These are phyloP conservation scores for Boletus rex-veris DNA, from an alignment of 768 basidiomycete species.

Conservation along the genomic window DNA sequence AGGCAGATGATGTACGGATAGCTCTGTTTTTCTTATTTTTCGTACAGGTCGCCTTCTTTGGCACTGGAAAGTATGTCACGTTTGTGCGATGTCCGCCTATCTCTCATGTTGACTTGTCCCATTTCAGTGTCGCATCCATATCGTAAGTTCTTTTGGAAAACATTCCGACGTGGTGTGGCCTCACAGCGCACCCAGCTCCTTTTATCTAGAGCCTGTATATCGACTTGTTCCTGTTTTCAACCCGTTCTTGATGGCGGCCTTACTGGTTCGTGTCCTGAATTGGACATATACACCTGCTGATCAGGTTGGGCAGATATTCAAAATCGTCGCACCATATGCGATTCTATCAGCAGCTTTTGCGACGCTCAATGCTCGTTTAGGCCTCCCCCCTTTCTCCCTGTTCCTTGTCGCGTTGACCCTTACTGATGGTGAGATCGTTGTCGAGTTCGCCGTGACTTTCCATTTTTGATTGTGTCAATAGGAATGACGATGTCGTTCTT, in stretches of 20 bases:
- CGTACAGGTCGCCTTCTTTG: constrained; percentile 84
- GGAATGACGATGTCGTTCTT: constrained; percentile 86
- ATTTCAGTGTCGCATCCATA: constrained; percentile 71
- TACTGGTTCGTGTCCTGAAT: constrained; percentile 46
- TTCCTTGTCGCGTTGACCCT: constrained; percentile 74
- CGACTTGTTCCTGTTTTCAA: constrained; percentile 72
- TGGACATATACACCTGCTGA: constrained; percentile 3
- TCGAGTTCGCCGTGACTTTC: neutral
- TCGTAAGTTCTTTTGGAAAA: constrained; percentile 46
- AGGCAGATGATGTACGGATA: constrained; percentile 62
- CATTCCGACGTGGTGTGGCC: neutral
- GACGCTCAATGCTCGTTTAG: constrained; percentile 60
- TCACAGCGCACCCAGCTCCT: constrained; percentile 45
- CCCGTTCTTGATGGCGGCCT: constrained; percentile 76
- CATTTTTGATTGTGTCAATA: constrained; percentile 24
- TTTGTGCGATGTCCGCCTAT: neutral
- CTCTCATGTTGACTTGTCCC: neutral
- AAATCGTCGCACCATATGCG: constrained; percentile 77
- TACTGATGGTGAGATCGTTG: constrained; percentile 8
- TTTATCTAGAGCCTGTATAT: constrained; percentile 86
- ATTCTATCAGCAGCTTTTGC: constrained; percentile 70
- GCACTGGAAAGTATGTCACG: constrained; percentile 69
- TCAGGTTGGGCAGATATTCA: constrained; percentile 55
- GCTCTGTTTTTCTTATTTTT: constrained; percentile 84
- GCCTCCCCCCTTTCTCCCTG: constrained; percentile 75